phyloP scores from a whole-genome alignment of 768 basidiomycete genomes.

The Polyporus arcularius region DNA sequence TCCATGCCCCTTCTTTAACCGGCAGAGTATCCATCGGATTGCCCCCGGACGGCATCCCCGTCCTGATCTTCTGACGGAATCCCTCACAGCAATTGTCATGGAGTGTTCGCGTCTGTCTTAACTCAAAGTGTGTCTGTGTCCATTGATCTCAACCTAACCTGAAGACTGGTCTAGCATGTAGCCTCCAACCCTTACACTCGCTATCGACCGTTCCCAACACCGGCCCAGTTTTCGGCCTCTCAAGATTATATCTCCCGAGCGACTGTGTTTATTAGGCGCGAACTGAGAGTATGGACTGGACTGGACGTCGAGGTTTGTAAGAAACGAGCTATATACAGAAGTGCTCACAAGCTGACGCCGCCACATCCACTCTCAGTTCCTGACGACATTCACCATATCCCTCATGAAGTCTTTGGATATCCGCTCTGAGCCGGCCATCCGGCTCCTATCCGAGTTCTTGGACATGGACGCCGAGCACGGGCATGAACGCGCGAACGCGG shows the following conservation, averaged over 20 bases:
- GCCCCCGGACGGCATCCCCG: too few relatives aligned
- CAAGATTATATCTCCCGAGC: slow-evolving; percentile 74
- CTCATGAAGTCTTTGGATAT: slow-evolving; percentile 94
- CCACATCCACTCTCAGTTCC: slow-evolving; percentile 52
- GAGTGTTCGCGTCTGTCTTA: neutral
- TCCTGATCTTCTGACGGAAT: too few relatives aligned
- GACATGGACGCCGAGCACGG: slow-evolving; percentile 69
- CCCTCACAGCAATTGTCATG: too few relatives aligned
- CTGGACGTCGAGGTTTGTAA: slow-evolving; percentile 82
- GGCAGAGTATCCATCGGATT: too few relatives aligned
- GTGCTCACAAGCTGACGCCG: neutral
- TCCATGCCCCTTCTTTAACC: too few relatives aligned
- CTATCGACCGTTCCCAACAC: slow-evolving; percentile 89
- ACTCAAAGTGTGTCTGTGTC: slow-evolving; percentile 8
- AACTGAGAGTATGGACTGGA: slow-evolving; percentile 84
- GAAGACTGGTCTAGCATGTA: slow-evolving; percentile 62
- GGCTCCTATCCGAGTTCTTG: slow-evolving; percentile 83
- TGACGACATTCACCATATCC: slow-evolving; percentile 86
- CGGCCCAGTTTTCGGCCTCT: slow-evolving; percentile 79
- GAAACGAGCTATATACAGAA: neutral
- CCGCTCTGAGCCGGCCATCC: slow-evolving; percentile 85
- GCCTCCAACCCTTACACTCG: slow-evolving; percentile 85
- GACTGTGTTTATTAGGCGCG: slow-evolving; percentile 79
- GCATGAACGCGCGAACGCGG: slow-evolving; percentile 69
- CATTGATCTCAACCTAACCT: slow-evolving; percentile 14